A percentile compares a stretch with the other conserved stretches of the same genome.
Conservation (phyloP, 257 asterid species). For the Anisodus tanguticus region DNA sequence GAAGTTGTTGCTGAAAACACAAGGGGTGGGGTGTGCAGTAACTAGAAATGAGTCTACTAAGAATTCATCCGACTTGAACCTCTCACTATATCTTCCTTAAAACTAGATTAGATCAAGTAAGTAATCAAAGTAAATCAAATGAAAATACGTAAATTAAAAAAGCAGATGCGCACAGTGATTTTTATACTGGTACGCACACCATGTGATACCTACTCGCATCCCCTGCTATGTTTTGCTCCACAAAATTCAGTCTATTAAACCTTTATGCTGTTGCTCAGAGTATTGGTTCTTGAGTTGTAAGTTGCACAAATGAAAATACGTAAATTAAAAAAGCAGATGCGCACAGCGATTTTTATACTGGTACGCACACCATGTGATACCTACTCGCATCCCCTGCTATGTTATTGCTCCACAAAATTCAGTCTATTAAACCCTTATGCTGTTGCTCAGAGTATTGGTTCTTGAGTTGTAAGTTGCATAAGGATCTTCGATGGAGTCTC, state of each 20-base stretch:
- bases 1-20: background rate
- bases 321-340: background rate
- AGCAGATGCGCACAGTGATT: background rate
- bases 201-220: background rate
- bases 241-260: background rate
- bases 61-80: background rate
- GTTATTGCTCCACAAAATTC: background rate
- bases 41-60: too few relatives aligned
- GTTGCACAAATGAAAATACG: background rate
- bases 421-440: background rate
- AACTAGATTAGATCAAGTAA: background rate
- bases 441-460: background rate
- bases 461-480: background rate
- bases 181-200: background rate
- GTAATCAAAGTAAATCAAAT: background rate
- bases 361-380: background rate
- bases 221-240: background rate
- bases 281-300: background rate
- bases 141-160: background rate
- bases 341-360: background rate
- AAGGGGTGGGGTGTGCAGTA: background rate
- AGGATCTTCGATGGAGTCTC: background rate
- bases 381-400: background rate
- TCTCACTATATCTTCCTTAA: background rate
- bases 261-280: background rate